Percentiles rank a stretch among this genome's conserved stretches.
Conservation (phyloP, 257 asterid species). For the Nicotiana noctiflora region DNA sequence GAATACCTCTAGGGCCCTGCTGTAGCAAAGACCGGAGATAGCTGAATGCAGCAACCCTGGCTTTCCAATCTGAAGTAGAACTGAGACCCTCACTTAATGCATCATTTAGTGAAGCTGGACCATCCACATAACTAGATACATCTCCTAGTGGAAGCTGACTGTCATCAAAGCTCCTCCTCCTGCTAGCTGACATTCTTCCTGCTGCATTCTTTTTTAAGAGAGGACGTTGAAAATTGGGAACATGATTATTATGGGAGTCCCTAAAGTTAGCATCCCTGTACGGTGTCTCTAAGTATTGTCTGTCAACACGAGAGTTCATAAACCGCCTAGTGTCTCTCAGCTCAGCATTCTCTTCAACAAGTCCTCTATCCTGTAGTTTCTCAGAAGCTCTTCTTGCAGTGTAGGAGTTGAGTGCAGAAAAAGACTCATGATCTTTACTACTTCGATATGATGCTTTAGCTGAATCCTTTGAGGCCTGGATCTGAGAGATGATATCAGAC, state of each 20-base stretch:
- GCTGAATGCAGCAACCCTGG: constrained; percentile 90
- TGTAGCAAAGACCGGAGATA: constrained; percentile 67
- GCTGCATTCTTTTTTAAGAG: constrained; percentile 72
- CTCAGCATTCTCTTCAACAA: constrained; percentile 60
- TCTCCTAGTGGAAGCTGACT: constrained; percentile 74
- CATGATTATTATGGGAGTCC: constrained; percentile 53
- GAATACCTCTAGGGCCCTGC: constrained; percentile 90
- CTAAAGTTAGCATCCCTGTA: constrained; percentile 61
- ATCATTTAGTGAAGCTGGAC: constrained; percentile 86
- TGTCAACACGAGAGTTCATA: constrained; percentile 46
- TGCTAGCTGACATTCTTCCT: constrained; percentile 78
- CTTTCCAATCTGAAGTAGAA: constrained; percentile 96
- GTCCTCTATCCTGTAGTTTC: constrained; percentile 62
- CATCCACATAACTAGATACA: constrained; percentile 63
- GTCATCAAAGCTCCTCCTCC: constrained; percentile 97
- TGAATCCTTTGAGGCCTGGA: constrained; percentile 90
- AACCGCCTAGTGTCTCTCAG: constrained; percentile 63
- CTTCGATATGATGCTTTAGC: constrained; percentile 55
- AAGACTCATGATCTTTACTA: constrained; percentile 49
- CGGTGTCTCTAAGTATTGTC: constrained; percentile 59
- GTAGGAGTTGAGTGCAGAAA: constrained; percentile 54
- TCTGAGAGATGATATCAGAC: constrained; percentile 92
- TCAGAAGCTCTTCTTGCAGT: constrained; percentile 70
- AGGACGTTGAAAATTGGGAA: constrained; percentile 97
- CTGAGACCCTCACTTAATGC: constrained; percentile 89